Evolutionary conservation across 2,329 filamentous ascomycete genomes (phyloP).

Genomic region (Alternaria sp.): DNA sequence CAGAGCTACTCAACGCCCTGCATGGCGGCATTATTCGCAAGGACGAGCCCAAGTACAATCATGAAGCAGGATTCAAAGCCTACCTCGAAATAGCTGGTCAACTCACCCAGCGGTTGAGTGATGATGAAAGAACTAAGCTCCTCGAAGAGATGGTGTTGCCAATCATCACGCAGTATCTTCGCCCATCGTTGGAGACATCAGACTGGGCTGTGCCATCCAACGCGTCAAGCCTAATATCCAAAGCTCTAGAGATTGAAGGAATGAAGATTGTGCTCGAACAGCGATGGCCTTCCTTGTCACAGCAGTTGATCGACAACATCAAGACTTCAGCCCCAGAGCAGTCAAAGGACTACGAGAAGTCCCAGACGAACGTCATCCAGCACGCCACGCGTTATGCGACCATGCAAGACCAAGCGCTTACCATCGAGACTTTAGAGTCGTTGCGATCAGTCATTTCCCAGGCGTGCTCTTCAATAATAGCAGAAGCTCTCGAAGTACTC

Average conservation of each 20-base stretch:
- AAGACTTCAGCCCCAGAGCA: conserved; percentile 82
- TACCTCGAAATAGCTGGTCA: conserved; percentile 72
- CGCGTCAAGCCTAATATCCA: conserved; percentile 50
- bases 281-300: conserved; percentile 71
- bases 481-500: conserved; percentile 60
- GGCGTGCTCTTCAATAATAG: conserved; percentile 55
- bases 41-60: conserved; percentile 77
- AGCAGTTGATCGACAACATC: conserved; percentile 71
- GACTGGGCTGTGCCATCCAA: conserved; percentile 62
- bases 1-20: conserved; percentile 71
- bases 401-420: conserved; percentile 44
- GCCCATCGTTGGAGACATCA: conserved; percentile 54
- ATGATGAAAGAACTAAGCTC: conserved; percentile 59
- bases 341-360: conserved; percentile 77
- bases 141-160: conserved; percentile 61
- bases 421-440: conserved; percentile 11
- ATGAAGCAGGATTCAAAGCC: conserved; percentile 74
- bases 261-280: conserved; percentile 61
- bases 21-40: conserved; percentile 75
- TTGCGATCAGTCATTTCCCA: conserved; percentile 38
- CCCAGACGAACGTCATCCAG: conserved; percentile 73
- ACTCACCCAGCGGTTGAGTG: conserved; percentile 53
- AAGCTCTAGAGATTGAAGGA: conserved; percentile 53
- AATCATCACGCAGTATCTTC: conserved; percentile 63
- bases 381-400: conserved; percentile 74